A percentile compares a stretch with the other conserved stretches of the same genome.
Evolutionary conservation across 2,329 filamentous ascomycete genomes (phyloP).

Genomic region (Epichloe hybrida): DNA sequence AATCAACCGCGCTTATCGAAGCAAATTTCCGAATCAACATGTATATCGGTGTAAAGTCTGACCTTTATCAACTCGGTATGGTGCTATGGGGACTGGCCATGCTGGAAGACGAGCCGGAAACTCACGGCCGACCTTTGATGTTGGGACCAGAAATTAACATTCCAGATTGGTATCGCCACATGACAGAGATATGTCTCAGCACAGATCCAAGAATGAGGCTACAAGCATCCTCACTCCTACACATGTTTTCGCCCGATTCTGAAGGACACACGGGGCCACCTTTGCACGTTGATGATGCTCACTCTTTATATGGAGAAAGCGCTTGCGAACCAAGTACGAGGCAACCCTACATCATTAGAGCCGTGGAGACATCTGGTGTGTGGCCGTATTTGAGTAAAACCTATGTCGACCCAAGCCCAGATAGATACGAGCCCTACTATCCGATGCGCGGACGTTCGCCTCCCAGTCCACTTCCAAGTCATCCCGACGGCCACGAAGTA

Average conservation of each 20-base stretch:
- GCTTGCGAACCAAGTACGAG: constrained; percentile 21
- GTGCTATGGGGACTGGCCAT: constrained; percentile 85
- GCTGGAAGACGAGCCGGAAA: constrained; percentile 81
- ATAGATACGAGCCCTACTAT: constrained; percentile 30
- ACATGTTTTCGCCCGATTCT: constrained; percentile 43
- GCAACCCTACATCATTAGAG: constrained; percentile 22
- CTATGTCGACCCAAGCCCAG: constrained; percentile 21
- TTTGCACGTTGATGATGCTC: constrained; percentile 27
- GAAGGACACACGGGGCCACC: constrained; percentile 13
- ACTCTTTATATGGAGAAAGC: constrained; percentile 25
- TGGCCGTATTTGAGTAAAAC: constrained; percentile 29
- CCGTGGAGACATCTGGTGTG: constrained; percentile 27
- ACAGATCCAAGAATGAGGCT: constrained; percentile 58
- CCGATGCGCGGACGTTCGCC: constrained; percentile 39
- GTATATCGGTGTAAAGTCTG: constrained; percentile 97
- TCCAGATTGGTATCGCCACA: constrained; percentile 64
- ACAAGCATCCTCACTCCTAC: constrained; percentile 59
- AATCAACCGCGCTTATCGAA: constrained; percentile 72
- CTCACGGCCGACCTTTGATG: constrained; percentile 55
- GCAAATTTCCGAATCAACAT: constrained; percentile 84
- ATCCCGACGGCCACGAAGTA: constrained; percentile 25
- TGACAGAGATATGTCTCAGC: constrained; percentile 66
- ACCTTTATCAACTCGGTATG: constrained; percentile 94
- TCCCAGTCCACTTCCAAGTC: constrained; percentile 34
- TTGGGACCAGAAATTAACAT: constrained; percentile 46